Percentiles rank a stretch among this genome's conserved stretches.
phyloP scores from a whole-genome alignment of 2,329 filamentous ascomycete genomes.

The Thelonectria olida region DNA sequence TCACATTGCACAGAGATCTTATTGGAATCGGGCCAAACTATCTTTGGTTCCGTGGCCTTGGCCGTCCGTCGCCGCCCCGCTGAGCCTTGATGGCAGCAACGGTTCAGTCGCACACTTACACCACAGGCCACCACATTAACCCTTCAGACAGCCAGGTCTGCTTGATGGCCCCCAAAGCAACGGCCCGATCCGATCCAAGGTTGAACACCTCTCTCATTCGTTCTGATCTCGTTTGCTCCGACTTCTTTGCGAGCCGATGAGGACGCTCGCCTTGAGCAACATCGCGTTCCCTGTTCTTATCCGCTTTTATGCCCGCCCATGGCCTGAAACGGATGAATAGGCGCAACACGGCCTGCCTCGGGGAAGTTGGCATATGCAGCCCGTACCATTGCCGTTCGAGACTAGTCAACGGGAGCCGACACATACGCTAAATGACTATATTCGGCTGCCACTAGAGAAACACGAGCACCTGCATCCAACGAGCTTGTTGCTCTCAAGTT shows the following conservation, averaged over 20 bases:
- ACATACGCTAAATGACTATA: slow-evolving; percentile 28
- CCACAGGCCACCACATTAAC: slow-evolving; percentile 30
- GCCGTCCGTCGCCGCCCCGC: slow-evolving; percentile 21
- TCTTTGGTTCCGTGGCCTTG: slow-evolving; percentile 22
- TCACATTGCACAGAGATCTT: slow-evolving; percentile 58
- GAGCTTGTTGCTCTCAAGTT: slow-evolving; percentile 29
- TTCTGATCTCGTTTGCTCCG: slow-evolving; percentile 34
- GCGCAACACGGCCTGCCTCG: slow-evolving; percentile 18
- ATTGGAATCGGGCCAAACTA: slow-evolving; percentile 44
- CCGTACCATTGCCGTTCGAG: slow-evolving; percentile 23
- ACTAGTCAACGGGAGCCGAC: slow-evolving; percentile 34
- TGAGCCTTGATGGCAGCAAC: slow-evolving; percentile 26
- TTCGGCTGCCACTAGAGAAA: slow-evolving; percentile 32
- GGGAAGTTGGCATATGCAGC: slow-evolving; percentile 23
- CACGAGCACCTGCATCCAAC: slow-evolving; percentile 33
- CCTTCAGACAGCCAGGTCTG: slow-evolving; percentile 28
- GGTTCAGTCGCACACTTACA: slow-evolving; percentile 35
- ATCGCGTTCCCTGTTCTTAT: slow-evolving; percentile 18
- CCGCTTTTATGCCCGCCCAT: slow-evolving; percentile 14
- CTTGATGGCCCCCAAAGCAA: slow-evolving; percentile 30
- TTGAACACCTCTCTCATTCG: slow-evolving; percentile 31
- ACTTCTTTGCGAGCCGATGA: slow-evolving; percentile 14
- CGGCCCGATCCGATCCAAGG: slow-evolving; percentile 42
- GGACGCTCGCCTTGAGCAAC: slow-evolving; percentile 24
- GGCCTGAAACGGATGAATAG: slow-evolving; percentile 19